These are phyloP conservation scores for Ramularia collo-cygni DNA, from an alignment of 2,329 filamentous ascomycete genomes.

Conservation along the genomic window DNA sequence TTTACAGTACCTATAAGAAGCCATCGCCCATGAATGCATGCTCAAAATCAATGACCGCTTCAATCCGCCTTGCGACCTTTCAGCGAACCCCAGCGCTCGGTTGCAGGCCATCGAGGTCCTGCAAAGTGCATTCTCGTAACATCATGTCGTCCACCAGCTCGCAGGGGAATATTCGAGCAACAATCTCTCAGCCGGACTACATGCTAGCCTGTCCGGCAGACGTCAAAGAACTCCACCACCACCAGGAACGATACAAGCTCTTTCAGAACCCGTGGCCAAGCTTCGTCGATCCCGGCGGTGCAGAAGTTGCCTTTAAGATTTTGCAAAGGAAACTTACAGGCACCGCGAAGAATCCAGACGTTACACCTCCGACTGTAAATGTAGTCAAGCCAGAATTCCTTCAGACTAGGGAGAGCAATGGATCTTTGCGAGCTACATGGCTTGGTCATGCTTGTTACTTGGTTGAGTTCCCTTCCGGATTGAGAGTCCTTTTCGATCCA, in stretches of 20 bases:
- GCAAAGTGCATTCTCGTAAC: neutral
- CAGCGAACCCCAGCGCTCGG: too few species aligned
- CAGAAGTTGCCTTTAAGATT: conserved; percentile 33
- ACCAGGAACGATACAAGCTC: conserved; percentile 47
- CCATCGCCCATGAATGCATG: too few species aligned
- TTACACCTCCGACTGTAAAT: conserved; percentile 57
- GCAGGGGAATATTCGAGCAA: neutral
- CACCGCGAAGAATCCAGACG: conserved; percentile 49
- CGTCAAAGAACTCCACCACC: conserved; percentile 43
- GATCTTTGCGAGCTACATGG: conserved; percentile 76
- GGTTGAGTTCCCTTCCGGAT: conserved; percentile 77
- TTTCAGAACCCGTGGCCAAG: conserved; percentile 54
- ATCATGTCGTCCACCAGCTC: conserved; percentile 1
- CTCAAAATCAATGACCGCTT: too few species aligned
- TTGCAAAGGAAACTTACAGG: conserved; percentile 44
- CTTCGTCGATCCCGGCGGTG: conserved; percentile 35
- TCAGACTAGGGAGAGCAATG: conserved; percentile 47
- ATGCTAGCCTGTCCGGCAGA: conserved; percentile 33
- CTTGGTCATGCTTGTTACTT: conserved; percentile 92
- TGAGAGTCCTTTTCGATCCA: conserved; percentile 87
- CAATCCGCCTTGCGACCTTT: too few species aligned
- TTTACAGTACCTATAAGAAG: too few species aligned
- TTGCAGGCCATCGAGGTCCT: neutral
- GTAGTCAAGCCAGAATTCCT: conserved; percentile 64
- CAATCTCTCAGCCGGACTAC: neutral